Evolutionary conservation across 208 protist species (phyloP), one percentile per base, ranked within the genome.

Genomic region (Leishmania tarentolae): DNA sequence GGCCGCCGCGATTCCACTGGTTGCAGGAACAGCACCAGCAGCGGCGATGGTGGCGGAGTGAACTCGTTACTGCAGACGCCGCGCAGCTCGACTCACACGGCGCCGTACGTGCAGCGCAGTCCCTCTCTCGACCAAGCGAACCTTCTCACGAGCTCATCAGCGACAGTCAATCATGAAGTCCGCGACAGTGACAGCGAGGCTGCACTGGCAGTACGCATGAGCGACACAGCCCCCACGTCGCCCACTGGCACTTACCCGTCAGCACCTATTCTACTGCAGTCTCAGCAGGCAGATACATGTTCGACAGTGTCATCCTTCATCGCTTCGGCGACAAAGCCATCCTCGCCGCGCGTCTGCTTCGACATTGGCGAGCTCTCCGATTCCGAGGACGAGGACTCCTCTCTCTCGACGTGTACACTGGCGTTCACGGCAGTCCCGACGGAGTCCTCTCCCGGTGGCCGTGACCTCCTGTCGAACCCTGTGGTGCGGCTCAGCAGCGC

Each of bases 81-180:
- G 19, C 81, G 85, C 35, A 15, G 72, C 70, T 88, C 85, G 19
- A 76, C 65, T 6, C 71, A 74, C 52, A 88, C 85, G 35, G 69
- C 78, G 70, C 85, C 85, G 15, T 88, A 88, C 76, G 79, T 83
- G 78, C 81, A 79, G 6, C 82, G 75, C 66, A 88, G 85, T 56
- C 65, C 53, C 50, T 86, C 81, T 46, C 59, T 81, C 21, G 85
- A 76, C 19, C 57, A 52, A 65, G 15, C 70, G 0, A 44, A 56
- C 8, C 61, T 75, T 44, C 59, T 42, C 24, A 40, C 13, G 19
- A 31, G 50, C 50, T 37, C 31, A 24, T 76, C 31, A 17, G 37
- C 74, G 13, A 11, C 53, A 44, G 35, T 40, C 37, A 42, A 46
- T 59, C 74, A 61, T 35, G 19, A 15, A 3, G 37, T 31, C 19